Base-by-base conservation (phyloP, 2,329 filamentous ascomycete species). In the Hortaea werneckii region DNA sequence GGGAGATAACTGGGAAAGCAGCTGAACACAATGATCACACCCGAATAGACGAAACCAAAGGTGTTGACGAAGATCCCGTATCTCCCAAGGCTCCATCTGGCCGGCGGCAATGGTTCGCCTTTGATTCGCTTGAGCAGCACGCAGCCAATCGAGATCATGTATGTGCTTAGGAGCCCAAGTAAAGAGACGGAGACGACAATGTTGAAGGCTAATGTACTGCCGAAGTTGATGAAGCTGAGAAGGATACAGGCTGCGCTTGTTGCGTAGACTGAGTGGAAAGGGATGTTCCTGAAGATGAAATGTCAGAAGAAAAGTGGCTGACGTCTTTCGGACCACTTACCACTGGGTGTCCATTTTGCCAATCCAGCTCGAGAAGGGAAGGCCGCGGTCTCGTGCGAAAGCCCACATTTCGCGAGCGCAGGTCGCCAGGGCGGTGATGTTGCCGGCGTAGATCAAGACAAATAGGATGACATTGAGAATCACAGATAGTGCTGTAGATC, bases 71-170 rank as follows among this genome's bases (percentile, higher is more conserved):
- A 29, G 28, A 56, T 30, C 11, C 53, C 57, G 7, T 26, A 49
- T 26, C 56, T 39, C 27, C 49, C 55, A 11, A 58, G 43, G 30
- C 48, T 50, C 50, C 54, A 59, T 6, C 50, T 47, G 9, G 51
- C 51, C 5, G 45, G 49, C 1, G 53, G 56, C n/a, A 56, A 42
- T 10, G 50, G 45, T 37, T 55, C 45, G 37, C 49, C 47, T 10
- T 32, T 46, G 40, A 55, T 41, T 10, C 54, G 48, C 20, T 48
- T 46, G 28, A 48, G 44, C 20, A 54, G 46, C 9, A 55, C 50
- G 28, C 62, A 63, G 40, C 62, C 61, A 43, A 64, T 62, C 28
- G 54, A 58, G 13, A 64, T 54, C 32, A 63, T 52, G 52, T 65
- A 65, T 1, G 61, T 63, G 26, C 49, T 55, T 46, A 65, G 54